Percentiles rank a stretch among this genome's conserved stretches.
Conservation (phyloP, 2,329 filamentous ascomycete species). For the Alternaria triticina region DNA sequence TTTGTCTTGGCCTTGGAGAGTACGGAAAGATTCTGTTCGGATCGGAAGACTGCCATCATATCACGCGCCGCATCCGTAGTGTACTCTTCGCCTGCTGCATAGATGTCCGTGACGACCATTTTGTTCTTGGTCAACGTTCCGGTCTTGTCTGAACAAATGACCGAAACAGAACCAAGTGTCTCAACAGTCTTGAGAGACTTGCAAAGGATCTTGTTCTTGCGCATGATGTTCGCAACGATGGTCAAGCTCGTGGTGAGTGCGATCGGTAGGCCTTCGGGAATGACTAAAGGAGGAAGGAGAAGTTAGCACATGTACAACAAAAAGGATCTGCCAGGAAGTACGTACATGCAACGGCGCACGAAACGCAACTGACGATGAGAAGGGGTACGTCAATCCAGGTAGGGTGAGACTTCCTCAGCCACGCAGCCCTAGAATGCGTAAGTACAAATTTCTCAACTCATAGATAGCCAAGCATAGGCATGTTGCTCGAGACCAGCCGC, state of each 20-base stretch:
- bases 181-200: conserved; percentile 82
- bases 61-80: conserved; percentile 58
- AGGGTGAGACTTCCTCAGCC: conserved; percentile 70
- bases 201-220: conserved; percentile 77
- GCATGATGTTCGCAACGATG: conserved; percentile 78
- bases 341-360: conserved; percentile 56
- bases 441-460: conserved; percentile 7
- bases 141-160: conserved; percentile 80
- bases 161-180: conserved; percentile 73
- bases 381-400: conserved; percentile 74
- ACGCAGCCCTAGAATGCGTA: conserved; percentile 63
- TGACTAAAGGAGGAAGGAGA: conserved; percentile 50
- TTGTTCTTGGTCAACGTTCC: conserved; percentile 73
- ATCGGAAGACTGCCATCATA: conserved; percentile 32
- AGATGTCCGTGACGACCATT: conserved; percentile 75
- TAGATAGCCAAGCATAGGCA: background rate
- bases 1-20: conserved; percentile 34
- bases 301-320: conserved; percentile 1
- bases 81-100: conserved; percentile 62
- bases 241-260: conserved; percentile 66
- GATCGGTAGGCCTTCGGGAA: conserved; percentile 64
- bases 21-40: conserved; percentile 46
- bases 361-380: conserved; percentile 75
- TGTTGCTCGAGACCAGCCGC: background rate
- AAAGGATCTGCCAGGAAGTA: background rate